Evolutionary conservation across 208 protist species (phyloP).

Genomic region (Crithidia acanthocephali): DNA sequence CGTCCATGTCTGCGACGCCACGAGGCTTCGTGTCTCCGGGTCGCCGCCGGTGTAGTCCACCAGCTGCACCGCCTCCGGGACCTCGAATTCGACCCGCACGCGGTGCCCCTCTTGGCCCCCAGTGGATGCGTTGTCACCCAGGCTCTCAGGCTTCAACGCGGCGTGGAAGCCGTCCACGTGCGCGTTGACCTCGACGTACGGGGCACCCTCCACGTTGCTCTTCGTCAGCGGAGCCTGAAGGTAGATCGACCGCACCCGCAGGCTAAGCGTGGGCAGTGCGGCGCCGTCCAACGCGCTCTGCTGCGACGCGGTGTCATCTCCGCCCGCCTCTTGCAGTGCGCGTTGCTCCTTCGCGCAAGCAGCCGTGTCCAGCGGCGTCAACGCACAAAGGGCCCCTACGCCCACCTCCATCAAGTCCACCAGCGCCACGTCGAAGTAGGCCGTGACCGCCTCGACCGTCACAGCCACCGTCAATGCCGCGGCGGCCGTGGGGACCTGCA

Average conservation of each 20-base stretch:
- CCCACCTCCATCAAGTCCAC: conserved; percentile 26
- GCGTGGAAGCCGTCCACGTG: conserved; percentile 3
- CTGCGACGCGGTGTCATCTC: background rate
- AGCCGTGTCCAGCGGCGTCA: background rate
- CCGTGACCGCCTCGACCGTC: conserved; percentile 12
- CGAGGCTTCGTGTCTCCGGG: conserved; percentile 18
- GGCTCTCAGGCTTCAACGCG: background rate
- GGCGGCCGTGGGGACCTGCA: background rate
- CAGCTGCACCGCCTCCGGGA: conserved; percentile 22
- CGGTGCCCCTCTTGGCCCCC: background rate
- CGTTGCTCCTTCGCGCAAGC: background rate
- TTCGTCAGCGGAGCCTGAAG: conserved; percentile 18
- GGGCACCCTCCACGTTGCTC: conserved; percentile 6
- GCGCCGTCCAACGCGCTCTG: no score
- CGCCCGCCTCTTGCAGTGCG: background rate
- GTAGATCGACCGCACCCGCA: conserved; percentile 14
- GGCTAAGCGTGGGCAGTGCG: background rate
- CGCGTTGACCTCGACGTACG: conserved; percentile 30
- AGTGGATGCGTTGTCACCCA: no score
- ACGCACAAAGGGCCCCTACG: background rate
- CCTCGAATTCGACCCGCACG: conserved; percentile 1
- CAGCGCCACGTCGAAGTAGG: conserved; percentile 15
- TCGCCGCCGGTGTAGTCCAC: conserved; percentile 27
- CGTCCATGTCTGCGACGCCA: conserved; percentile 20
- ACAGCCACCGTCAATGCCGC: background rate